Evolutionary conservation across 306 rosid species (phyloP).

Genomic region (Inga laurina): DNA sequence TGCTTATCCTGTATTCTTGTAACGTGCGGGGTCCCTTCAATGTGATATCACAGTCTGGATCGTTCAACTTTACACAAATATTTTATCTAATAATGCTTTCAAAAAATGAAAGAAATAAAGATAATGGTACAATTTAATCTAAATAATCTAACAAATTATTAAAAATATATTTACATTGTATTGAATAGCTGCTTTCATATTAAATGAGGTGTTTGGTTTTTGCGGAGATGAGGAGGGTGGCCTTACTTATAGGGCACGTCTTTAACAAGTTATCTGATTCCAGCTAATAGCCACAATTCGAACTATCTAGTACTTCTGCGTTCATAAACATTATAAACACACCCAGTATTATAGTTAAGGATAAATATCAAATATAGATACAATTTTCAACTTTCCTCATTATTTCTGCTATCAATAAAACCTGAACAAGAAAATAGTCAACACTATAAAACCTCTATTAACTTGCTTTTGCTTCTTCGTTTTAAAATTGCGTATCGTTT

Average conservation of each 20-base stretch:
- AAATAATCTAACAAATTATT: too few species aligned
- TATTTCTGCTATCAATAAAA: not conserved
- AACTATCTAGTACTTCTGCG: not conserved
- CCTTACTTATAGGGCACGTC: slow-evolving; percentile 13
- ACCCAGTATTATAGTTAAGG: not conserved
- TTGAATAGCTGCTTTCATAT: not conserved
- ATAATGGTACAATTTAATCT: not conserved
- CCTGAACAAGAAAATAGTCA: not conserved
- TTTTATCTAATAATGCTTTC: not conserved
- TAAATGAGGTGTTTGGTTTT: slow-evolving; percentile 15
- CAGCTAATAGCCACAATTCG: not conserved
- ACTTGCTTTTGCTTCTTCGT: too few species aligned
- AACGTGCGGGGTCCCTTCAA: not conserved
- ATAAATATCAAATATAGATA: not conserved
- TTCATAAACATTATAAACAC: not conserved
- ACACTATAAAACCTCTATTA: not conserved
- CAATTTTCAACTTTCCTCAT: not conserved
- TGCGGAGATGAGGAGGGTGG: not conserved
- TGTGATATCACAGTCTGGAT: not conserved
- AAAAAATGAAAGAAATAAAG: not conserved
- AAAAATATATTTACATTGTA: not conserved
- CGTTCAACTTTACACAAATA: not conserved
- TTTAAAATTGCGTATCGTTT: too few species aligned
- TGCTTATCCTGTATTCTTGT: not conserved
- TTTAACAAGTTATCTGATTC: not conserved